phyloP scores from a whole-genome alignment of 495 filamentous ascomycete genomes.

The Lindgomyces ingoldianus region DNA sequence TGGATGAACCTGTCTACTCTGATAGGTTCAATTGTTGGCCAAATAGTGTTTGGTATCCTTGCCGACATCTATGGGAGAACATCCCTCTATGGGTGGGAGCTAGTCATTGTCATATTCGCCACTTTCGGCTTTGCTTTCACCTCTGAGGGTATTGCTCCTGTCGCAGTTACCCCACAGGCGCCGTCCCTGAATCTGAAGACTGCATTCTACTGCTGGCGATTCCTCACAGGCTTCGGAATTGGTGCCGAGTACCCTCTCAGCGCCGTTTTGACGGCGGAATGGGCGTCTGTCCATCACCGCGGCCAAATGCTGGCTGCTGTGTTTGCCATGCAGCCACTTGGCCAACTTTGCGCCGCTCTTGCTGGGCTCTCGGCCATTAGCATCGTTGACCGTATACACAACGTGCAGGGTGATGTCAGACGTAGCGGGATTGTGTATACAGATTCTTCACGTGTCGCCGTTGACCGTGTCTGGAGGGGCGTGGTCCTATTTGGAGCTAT shows the following conservation, averaged over 20 bases:
- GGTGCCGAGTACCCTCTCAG: constrained; percentile 60
- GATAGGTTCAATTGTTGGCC: constrained; percentile 59
- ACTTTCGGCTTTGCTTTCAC: constrained; percentile 56
- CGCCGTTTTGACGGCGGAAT: constrained; percentile 64
- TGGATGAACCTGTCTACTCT: constrained; percentile 64
- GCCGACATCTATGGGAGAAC: constrained; percentile 64
- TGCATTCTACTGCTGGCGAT: constrained; percentile 33
- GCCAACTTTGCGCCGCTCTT: constrained; percentile 58
- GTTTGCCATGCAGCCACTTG: constrained; percentile 67
- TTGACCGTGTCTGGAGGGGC: constrained; percentile 60
- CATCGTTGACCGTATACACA: neutral
- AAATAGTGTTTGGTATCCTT: constrained; percentile 62
- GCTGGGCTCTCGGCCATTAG: constrained; percentile 35
- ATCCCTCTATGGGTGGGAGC: constrained; percentile 64
- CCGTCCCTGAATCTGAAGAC: constrained; percentile 22
- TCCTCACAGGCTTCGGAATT: constrained; percentile 44
- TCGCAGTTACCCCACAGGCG: neutral
- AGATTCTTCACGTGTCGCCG: constrained; percentile 32
- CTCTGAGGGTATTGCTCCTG: constrained; percentile 4
- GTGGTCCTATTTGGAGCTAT: constrained; percentile 62
- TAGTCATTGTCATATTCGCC: constrained; percentile 57
- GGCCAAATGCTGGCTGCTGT: constrained; percentile 67
- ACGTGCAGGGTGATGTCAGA: neutral
- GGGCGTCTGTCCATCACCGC: constrained; percentile 58
- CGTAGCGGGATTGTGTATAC: neutral